Conservation (phyloP, 257 asterid genomes). For the Craterostigma plantagineum region DNA sequence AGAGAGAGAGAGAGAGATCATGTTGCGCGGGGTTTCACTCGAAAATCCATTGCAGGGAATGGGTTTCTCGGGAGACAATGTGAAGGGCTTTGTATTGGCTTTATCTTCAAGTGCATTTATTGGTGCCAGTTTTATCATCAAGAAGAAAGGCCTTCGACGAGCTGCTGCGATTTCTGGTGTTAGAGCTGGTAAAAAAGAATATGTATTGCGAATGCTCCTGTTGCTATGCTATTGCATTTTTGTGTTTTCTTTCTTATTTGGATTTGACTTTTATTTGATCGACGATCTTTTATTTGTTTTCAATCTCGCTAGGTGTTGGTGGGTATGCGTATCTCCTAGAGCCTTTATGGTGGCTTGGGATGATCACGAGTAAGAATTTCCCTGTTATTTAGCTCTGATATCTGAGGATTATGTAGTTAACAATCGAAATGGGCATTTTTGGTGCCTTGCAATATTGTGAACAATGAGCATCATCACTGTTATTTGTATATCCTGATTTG, state of each 20-base stretch:
- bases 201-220: too few relatives aligned
- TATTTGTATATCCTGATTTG: not conserved
- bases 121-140: constrained; percentile 68
- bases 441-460: not conserved
- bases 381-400: not conserved
- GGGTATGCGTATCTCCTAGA: constrained; percentile 67
- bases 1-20: too few relatives aligned
- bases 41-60: constrained; percentile 6
- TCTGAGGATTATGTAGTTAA: too few relatives aligned
- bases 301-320: constrained; percentile 41
- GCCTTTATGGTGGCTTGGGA: constrained; percentile 91
- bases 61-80: constrained; percentile 43
- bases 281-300: not conserved
- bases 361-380: constrained; percentile 48
- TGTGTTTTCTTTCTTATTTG: not conserved
- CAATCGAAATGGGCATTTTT: not conserved
- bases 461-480: too few relatives aligned
- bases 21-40: too few relatives aligned
- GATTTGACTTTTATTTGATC: constrained; percentile 7
- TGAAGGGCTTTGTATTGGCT: constrained; percentile 53
- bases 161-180: constrained; percentile 75
- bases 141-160: constrained; percentile 64
- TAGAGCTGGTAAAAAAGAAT: constrained; percentile 39
- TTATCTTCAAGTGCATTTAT: constrained; percentile 52
- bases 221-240: not conserved